phyloP scores from a whole-genome alignment of 257 asterid species.

The Ballota nigra region DNA sequence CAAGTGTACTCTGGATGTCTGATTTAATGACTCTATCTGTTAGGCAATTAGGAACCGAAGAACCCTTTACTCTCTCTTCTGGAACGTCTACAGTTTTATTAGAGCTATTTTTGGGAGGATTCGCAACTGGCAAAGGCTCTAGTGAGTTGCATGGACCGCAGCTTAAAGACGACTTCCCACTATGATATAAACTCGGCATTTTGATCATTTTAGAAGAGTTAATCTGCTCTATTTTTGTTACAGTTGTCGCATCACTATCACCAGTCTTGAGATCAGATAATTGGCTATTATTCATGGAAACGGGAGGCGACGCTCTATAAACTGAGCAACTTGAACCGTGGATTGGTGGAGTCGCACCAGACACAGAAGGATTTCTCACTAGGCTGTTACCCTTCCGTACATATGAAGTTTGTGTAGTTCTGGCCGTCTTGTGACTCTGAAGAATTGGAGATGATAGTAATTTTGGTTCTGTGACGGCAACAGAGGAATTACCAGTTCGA shows the following conservation, averaged over 20 bases:
- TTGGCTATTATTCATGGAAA: slow-evolving; percentile 35
- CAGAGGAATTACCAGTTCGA: slow-evolving; percentile 46
- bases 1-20: slow-evolving; percentile 39
- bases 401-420: slow-evolving; percentile 45
- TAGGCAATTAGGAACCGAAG: slow-evolving; percentile 36
- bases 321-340: slow-evolving; percentile 44
- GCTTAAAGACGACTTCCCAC: slow-evolving; percentile 33
- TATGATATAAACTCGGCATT: slow-evolving; percentile 26
- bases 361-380: slow-evolving; percentile 57
- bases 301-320: slow-evolving; percentile 31
- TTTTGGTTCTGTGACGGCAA: slow-evolving; percentile 38
- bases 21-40: slow-evolving; percentile 40
- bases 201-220: slow-evolving; percentile 40
- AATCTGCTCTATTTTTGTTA: slow-evolving; percentile 26
- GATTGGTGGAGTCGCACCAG: slow-evolving; percentile 34
- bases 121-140: slow-evolving; percentile 29
- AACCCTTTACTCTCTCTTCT: slow-evolving; percentile 35
- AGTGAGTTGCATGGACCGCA: slow-evolving; percentile 25
- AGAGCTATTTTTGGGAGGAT: slow-evolving; percentile 32
- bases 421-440: slow-evolving; percentile 33
- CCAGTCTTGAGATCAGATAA: slow-evolving; percentile 30
- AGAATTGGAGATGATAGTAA: slow-evolving; percentile 34
- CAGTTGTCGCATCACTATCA: slow-evolving; percentile 27
- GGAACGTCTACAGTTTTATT: slow-evolving; percentile 28
- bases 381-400: slow-evolving; percentile 83